These are phyloP conservation scores for Globisporangium recalcitrans DNA, from an alignment of 352 stramenopile genomes.

Conservation along the genomic window DNA sequence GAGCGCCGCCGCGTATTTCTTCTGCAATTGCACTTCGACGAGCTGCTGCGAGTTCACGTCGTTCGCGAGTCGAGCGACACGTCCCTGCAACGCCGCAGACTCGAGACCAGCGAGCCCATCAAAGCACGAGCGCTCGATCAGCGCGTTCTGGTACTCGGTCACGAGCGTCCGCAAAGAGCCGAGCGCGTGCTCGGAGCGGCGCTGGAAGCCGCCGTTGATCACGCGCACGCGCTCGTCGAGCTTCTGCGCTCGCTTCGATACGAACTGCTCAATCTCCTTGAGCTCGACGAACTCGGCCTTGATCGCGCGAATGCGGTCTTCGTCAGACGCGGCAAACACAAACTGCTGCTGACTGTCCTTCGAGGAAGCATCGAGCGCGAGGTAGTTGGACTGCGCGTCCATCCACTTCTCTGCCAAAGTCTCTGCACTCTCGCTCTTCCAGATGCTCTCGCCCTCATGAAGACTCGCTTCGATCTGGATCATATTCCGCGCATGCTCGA, in stretches of 20 bases:
- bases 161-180: constrained; percentile 31
- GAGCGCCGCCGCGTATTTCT: constrained; percentile 48
- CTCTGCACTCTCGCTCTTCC: constrained; percentile 23
- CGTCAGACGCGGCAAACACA: constrained; percentile 30
- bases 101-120: constrained; percentile 54
- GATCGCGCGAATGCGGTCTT: constrained; percentile 49
- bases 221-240: constrained; percentile 61
- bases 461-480: constrained; percentile 77
- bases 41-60: constrained; percentile 76
- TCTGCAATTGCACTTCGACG: constrained; percentile 74
- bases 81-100: constrained; percentile 42
- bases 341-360: constrained; percentile 30
- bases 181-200: constrained; percentile 37
- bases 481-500: constrained; percentile 67
- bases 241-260: constrained; percentile 69
- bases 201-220: constrained; percentile 56
- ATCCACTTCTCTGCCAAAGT: constrained; percentile 31
- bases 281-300: constrained; percentile 59
- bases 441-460: constrained; percentile 26
- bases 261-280: constrained; percentile 50
- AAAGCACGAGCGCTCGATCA: constrained; percentile 70
- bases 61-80: constrained; percentile 59
- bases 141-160: constrained; percentile 42
- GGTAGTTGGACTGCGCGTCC: constrained; percentile 31
- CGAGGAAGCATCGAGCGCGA: constrained; percentile 26